Percentiles rank a stretch among this genome's conserved stretches.
phyloP scores from a whole-genome alignment of 768 basidiomycete genomes.

The Clathrus columnatus region DNA sequence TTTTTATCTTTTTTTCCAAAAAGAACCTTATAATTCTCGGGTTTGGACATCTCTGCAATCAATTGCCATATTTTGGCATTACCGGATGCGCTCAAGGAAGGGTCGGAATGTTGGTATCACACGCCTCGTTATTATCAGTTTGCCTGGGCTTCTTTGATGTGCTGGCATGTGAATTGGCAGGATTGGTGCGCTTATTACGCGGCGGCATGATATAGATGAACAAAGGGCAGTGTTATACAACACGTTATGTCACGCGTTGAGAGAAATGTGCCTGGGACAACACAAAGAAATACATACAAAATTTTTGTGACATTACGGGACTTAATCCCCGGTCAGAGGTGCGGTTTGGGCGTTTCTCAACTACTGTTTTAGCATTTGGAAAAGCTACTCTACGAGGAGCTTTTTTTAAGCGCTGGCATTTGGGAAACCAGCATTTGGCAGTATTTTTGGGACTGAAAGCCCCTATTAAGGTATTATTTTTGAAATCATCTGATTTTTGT shows the following conservation, averaged over 20 bases:
- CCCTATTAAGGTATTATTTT: too few species aligned
- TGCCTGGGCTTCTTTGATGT: background rate
- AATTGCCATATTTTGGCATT: background rate
- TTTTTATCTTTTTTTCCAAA: conserved; percentile 17
- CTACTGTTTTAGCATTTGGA: background rate
- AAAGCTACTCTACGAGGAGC: background rate
- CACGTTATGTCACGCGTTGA: background rate
- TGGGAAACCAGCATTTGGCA: too few species aligned
- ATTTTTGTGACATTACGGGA: background rate
- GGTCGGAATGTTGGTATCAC: background rate
- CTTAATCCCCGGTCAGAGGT: background rate
- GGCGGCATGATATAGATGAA: background rate
- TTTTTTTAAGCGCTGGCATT: too few species aligned
- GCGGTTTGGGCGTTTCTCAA: background rate
- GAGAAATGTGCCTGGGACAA: background rate
- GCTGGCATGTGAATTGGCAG: background rate
- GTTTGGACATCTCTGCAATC: conserved; percentile 13
- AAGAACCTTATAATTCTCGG: conserved; percentile 16
- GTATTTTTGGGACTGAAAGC: too few species aligned
- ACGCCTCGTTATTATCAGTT: too few species aligned
- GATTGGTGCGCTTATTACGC: background rate
- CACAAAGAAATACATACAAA: background rate
- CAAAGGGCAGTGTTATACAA: background rate
- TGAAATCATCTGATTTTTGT: too few species aligned
- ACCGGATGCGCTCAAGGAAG: background rate